Evolutionary conservation across 2,329 filamentous ascomycete genomes (phyloP).

Genomic region (Scytalidium lignicola): DNA sequence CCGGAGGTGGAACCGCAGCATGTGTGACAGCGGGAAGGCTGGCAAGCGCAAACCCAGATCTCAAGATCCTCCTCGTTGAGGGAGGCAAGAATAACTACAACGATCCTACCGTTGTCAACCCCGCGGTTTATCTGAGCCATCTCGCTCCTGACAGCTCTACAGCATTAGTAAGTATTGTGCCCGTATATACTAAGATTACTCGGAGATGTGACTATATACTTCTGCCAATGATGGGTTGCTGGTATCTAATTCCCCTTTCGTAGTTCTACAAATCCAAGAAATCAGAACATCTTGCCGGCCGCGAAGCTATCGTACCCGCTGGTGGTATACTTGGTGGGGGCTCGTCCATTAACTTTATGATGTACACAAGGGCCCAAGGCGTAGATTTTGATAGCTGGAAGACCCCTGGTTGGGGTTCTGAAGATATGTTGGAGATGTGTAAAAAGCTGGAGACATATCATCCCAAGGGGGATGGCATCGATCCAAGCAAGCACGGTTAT

Average conservation of each 20-base stretch:
- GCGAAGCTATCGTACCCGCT: slow-evolving; percentile 35
- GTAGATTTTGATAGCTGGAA: slow-evolving; percentile 49
- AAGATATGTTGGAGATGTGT: slow-evolving; percentile 47
- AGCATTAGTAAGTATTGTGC: slow-evolving; percentile 25
- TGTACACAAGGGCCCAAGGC: slow-evolving; percentile 40
- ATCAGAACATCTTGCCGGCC: slow-evolving; percentile 38
- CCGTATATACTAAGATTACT: slow-evolving; percentile 7
- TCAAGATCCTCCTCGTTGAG: slow-evolving; percentile 49
- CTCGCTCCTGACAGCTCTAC: slow-evolving; percentile 43
- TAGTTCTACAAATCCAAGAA: slow-evolving; percentile 46
- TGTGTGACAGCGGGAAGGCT: slow-evolving; percentile 45
- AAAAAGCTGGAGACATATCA: slow-evolving; percentile 55
- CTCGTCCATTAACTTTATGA: slow-evolving; percentile 55
- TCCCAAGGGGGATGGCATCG: slow-evolving; percentile 12
- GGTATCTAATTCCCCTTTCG: slow-evolving; percentile 1
- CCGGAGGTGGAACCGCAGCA: slow-evolving; percentile 44
- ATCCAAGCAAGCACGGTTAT: slow-evolving; percentile 40
- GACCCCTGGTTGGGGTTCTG: slow-evolving; percentile 43
- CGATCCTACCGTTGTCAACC: slow-evolving; percentile 43
- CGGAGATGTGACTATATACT: not conserved
- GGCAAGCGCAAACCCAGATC: slow-evolving; percentile 42
- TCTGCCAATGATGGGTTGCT: too few relatives aligned
- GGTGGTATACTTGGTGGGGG: slow-evolving; percentile 57
- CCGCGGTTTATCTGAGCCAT: slow-evolving; percentile 44
- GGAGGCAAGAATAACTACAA: slow-evolving; percentile 47